These are phyloP conservation scores for Gnomoniopsis sp. DNA, from an alignment of 2,329 filamentous ascomycete genomes.

Conservation along the genomic window DNA sequence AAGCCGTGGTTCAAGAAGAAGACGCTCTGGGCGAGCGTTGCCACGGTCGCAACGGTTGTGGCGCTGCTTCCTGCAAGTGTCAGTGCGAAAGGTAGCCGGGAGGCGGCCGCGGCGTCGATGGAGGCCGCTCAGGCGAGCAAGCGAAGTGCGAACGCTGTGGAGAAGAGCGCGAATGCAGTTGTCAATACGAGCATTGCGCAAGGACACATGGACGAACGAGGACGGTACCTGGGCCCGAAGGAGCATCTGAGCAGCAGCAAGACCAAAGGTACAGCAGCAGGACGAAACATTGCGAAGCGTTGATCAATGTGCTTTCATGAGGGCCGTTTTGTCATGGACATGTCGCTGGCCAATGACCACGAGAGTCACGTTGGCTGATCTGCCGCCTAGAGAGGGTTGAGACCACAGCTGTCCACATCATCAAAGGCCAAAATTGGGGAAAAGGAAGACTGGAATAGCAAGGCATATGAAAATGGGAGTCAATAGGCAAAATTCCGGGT, in stretches of 20 bases:
- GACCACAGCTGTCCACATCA: not conserved
- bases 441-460: not conserved
- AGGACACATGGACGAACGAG: conserved; percentile 5
- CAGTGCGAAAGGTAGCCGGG: conserved; percentile 6
- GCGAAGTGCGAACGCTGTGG: conserved; percentile 5
- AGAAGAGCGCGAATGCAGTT: conserved; percentile 2
- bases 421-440: not conserved
- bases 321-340: not conserved
- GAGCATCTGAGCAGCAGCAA: conserved; percentile 1
- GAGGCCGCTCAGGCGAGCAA: conserved; percentile 3
- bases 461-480: not conserved
- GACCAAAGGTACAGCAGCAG: not conserved
- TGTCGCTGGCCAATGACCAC: too few species aligned
- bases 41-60: conserved; percentile 6
- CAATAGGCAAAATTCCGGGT: not conserved
- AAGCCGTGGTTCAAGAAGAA: conserved; percentile 14
- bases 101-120: conserved; percentile 7
- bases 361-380: not conserved
- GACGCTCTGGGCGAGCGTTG: conserved; percentile 9
- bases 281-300: not conserved
- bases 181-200: conserved; percentile 6
- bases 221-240: not conserved
- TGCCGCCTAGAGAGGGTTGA: not conserved
- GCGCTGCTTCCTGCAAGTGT: conserved; percentile 6
- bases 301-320: not conserved